A percentile compares a stretch with the other conserved stretches of the same genome.
These are phyloP conservation scores for Penicillium flavigenum DNA, from an alignment of 495 filamentous ascomycete genomes.

Conservation along the genomic window DNA sequence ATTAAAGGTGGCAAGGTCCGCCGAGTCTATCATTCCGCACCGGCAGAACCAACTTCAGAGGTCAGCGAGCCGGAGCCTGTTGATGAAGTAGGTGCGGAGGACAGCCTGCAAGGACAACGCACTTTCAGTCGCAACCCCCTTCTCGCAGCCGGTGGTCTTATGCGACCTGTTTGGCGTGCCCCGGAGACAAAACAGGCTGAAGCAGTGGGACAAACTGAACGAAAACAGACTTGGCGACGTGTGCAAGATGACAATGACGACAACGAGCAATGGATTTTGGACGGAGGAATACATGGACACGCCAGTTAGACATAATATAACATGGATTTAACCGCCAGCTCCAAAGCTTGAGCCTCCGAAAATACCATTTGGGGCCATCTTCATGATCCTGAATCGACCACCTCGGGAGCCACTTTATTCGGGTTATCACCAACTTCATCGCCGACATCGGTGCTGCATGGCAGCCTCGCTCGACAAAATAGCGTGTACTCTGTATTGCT, in stretches of 20 bases:
- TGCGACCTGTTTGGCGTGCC: slow-evolving; percentile 74
- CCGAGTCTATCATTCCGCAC: slow-evolving; percentile 61
- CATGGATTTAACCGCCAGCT: background rate
- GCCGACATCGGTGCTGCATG: background rate
- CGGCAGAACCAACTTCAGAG: slow-evolving; percentile 28
- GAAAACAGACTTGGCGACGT: slow-evolving; percentile 70
- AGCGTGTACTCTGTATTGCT: background rate
- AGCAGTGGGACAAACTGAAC: slow-evolving; percentile 39
- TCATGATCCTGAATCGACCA: background rate
- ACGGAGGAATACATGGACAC: slow-evolving; percentile 72
- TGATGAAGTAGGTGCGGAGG: slow-evolving; percentile 35
- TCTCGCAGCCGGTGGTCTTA: slow-evolving; percentile 63
- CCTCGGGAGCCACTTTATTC: background rate
- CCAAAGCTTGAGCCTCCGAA: background rate
- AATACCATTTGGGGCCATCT: background rate
- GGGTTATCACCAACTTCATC: background rate
- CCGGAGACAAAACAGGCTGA: slow-evolving; percentile 46
- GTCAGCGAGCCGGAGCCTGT: slow-evolving; percentile 38
- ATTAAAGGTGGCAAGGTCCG: slow-evolving; percentile 73
- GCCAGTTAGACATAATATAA: slow-evolving; percentile 9
- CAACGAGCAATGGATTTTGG: slow-evolving; percentile 88
- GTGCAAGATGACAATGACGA: slow-evolving; percentile 90
- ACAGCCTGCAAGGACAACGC: slow-evolving; percentile 40
- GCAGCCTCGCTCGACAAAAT: background rate
- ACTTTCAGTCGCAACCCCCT: slow-evolving; percentile 85